phyloP scores from a whole-genome alignment of 768 basidiomycete genomes.

The Cyathus striatus region DNA sequence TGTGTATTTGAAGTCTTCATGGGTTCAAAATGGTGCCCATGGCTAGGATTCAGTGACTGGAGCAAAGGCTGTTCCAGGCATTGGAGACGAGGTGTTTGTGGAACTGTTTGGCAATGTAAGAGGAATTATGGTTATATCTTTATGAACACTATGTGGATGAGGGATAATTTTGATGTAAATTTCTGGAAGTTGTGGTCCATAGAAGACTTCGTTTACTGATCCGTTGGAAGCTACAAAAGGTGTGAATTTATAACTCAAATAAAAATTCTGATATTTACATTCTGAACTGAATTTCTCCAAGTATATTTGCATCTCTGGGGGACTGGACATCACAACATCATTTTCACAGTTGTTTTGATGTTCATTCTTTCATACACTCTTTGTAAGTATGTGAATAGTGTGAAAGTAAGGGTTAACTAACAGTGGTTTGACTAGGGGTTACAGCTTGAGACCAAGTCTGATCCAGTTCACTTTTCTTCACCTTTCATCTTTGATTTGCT shows the following conservation, averaged over 20 bases:
- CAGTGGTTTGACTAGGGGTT: neutral
- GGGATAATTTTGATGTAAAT: constrained; percentile 12
- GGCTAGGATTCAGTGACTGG: constrained; percentile 8
- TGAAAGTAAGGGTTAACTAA: too few species aligned
- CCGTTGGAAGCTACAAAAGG: neutral
- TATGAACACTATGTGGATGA: constrained; percentile 7
- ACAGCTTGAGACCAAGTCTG: neutral
- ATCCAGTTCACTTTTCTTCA: constrained; percentile 5
- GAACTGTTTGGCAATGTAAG: too few species aligned
- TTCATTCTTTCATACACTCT: too few species aligned
- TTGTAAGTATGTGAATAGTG: too few species aligned
- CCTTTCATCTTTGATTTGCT: constrained; percentile 2
- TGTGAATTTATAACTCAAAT: neutral
- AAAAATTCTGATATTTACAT: neutral
- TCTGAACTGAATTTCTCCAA: neutral
- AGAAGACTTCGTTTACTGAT: neutral
- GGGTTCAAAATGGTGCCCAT: constrained; percentile 17
- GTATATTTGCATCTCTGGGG: neutral
- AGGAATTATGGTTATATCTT: constrained; percentile 4
- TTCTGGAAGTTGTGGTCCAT: constrained; percentile 8
- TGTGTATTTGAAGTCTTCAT: constrained; percentile 19
- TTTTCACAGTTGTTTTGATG: too few species aligned
- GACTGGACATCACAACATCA: neutral
- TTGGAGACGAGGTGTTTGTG: too few species aligned
- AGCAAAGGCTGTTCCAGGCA: neutral